Evolutionary conservation across 345 rosid species (phyloP).

Genomic region (Microcos paniculata): DNA sequence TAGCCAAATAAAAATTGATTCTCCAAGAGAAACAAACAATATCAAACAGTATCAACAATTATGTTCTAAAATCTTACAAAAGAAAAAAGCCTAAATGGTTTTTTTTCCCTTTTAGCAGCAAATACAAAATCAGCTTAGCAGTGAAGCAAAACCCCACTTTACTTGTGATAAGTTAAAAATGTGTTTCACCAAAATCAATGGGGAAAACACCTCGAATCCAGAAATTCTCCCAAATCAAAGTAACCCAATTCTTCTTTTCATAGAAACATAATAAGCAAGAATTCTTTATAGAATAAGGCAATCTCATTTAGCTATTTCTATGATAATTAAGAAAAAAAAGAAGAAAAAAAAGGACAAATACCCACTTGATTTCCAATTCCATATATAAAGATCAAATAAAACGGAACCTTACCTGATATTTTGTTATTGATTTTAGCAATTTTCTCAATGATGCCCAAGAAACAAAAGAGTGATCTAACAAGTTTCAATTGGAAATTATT

Average conservation of each 20-base stretch:
- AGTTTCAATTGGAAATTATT: background rate
- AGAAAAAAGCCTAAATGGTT: background rate
- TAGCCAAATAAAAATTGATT: background rate
- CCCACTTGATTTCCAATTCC: background rate
- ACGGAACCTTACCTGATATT: too few species aligned
- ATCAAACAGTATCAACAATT: background rate
- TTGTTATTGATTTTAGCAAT: background rate
- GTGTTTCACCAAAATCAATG: slow-evolving; percentile 14
- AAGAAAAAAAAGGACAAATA: too few species aligned
- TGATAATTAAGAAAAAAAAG: too few species aligned
- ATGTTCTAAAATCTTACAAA: background rate
- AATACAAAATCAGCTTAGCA: slow-evolving; percentile 20
- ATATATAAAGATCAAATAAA: background rate
- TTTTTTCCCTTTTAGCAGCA: background rate
- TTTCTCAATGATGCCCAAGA: background rate
- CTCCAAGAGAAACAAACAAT: background rate
- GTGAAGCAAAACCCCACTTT: slow-evolving; percentile 23
- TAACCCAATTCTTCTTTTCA: background rate
- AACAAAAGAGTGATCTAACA: background rate
- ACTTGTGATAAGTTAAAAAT: background rate
- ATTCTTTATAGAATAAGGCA: background rate
- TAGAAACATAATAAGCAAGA: background rate
- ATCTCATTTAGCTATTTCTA: too few species aligned
- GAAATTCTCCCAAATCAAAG: slow-evolving; percentile 10
- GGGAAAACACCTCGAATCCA: background rate